phyloP scores from a whole-genome alignment of 306 rosid genomes.

The Lathyrus sativus region DNA sequence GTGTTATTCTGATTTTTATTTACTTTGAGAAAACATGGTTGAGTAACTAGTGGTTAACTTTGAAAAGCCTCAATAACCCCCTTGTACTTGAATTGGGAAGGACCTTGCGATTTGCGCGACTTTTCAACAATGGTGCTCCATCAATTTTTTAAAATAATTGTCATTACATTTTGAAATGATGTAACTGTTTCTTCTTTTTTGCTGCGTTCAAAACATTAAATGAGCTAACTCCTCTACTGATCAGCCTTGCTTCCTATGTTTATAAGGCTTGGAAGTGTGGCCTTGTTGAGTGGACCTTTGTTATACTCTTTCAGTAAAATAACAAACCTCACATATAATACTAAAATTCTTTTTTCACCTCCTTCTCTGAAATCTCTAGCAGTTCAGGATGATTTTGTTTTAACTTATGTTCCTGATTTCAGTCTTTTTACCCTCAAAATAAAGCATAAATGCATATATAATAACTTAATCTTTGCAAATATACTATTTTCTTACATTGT shows the following conservation, averaged over 20 bases:
- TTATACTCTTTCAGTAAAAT: no score
- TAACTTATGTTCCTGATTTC: no score
- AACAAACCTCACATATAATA: no score
- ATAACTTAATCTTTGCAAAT: no score
- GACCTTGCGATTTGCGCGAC: conserved; percentile 46
- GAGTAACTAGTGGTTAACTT: conserved; percentile 55
- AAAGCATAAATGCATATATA: no score
- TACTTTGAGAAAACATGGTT: conserved; percentile 41
- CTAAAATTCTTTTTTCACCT: no score
- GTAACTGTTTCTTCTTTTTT: not conserved
- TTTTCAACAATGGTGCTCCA: conserved; percentile 37
- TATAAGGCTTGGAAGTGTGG: no score
- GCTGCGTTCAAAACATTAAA: not conserved
- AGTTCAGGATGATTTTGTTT: no score
- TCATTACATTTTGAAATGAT: not conserved
- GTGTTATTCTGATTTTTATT: conserved; percentile 44
- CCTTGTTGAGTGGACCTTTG: not conserved
- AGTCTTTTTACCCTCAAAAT: no score
- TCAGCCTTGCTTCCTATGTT: not conserved
- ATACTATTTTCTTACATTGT: no score
- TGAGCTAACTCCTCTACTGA: no score
- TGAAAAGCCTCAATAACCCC: conserved; percentile 69
- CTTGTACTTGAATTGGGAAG: conserved; percentile 63
- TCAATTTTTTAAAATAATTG: conserved; percentile 19
- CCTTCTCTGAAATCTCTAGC: no score